A percentile compares a stretch with the other conserved stretches of the same genome.
Evolutionary conservation across 768 basidiomycete genomes (phyloP).

Genomic region (Postia placenta): DNA sequence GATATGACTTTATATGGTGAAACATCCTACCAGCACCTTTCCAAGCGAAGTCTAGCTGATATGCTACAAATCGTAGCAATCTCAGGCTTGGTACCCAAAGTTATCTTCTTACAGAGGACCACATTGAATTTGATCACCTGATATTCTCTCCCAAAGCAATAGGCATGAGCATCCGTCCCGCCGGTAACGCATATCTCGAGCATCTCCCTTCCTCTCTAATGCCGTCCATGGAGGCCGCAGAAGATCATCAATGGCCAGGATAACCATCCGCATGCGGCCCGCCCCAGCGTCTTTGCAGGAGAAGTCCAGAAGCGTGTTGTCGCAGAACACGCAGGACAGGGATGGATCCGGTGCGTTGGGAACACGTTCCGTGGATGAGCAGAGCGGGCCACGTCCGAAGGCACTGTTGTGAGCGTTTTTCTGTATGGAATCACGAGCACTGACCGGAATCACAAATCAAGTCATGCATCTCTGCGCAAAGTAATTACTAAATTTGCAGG

Average conservation of each 20-base stretch:
- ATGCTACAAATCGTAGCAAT: too few species aligned
- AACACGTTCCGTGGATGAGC: conserved; percentile 2
- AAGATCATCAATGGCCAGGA: neutral
- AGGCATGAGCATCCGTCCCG: neutral
- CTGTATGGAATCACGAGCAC: neutral
- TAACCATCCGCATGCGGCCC: neutral
- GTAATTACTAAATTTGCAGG: neutral
- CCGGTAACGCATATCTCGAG: neutral
- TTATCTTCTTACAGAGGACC: too few species aligned
- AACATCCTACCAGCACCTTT: too few species aligned
- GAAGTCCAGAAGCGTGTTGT: neutral
- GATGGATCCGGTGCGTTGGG: neutral
- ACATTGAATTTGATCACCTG: too few species aligned
- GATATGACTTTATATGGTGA: too few species aligned
- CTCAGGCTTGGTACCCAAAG: too few species aligned
- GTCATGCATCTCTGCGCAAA: neutral
- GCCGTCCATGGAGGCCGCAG: neutral
- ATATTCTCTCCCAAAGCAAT: too few species aligned
- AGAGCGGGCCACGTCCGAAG: neutral
- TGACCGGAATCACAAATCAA: neutral
- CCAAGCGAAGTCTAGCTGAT: too few species aligned
- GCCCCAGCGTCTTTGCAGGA: neutral
- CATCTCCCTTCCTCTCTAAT: neutral
- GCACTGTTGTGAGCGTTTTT: neutral
- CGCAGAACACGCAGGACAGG: conserved; percentile 2